These are phyloP conservation scores for Nakazawaea ernobii DNA, from an alignment of 805 yeast species.

Conservation along the genomic window DNA sequence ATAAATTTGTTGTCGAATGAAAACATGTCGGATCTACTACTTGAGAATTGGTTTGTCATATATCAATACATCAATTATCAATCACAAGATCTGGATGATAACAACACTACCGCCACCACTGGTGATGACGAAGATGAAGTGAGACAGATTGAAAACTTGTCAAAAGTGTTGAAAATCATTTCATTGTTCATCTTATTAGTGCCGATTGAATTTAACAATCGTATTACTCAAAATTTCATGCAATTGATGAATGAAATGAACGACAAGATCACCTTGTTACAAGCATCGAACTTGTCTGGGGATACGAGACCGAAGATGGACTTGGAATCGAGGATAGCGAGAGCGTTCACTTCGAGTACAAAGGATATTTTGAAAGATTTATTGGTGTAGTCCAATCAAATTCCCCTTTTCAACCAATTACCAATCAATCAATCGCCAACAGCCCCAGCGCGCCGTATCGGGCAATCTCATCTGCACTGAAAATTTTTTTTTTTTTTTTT, in stretches of 20 bases:
- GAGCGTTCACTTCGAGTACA: conserved; percentile 8
- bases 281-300: not conserved
- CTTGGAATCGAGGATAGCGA: conserved; percentile 7
- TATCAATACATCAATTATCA: conserved; percentile 2
- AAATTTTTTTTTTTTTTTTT: too few species aligned
- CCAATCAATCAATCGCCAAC: not conserved
- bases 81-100: not conserved
- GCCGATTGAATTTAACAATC: conserved; percentile 7
- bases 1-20: conserved; percentile 1
- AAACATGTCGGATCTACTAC: not conserved
- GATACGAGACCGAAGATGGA: conserved; percentile 4
- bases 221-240: conserved; percentile 1
- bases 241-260: conserved; percentile 1
- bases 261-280: not conserved
- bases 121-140: not conserved
- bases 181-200: conserved; percentile 3
- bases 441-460: not conserved
- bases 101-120: too few species aligned
- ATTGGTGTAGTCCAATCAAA: not conserved
- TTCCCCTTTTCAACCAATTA: not conserved
- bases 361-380: conserved; percentile 10
- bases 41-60: conserved; percentile 7
- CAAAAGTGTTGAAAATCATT: not conserved
- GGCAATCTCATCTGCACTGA: not conserved
- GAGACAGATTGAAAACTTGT: conserved; percentile 2